These are phyloP conservation scores for Komagataella pseudopastoris DNA, from an alignment of 805 yeast genomes.

Conservation along the genomic window DNA sequence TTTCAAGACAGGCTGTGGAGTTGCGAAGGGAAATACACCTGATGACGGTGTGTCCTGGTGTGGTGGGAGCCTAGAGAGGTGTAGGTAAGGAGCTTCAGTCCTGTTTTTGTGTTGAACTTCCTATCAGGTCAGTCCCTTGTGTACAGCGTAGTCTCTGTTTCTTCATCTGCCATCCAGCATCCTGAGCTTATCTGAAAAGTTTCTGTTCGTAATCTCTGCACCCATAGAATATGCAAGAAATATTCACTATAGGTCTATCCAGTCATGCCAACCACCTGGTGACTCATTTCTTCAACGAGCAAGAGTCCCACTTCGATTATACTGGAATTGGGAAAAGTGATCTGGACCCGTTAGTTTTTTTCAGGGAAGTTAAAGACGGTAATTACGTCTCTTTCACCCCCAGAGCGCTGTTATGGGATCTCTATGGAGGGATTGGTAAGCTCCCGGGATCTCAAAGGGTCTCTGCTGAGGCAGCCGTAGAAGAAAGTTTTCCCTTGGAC, in stretches of 20 bases:
- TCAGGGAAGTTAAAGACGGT: constrained; percentile 26
- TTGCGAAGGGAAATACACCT: neutral
- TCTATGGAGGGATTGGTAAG: constrained; percentile 64
- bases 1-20: neutral
- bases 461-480: constrained; percentile 6
- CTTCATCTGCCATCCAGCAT: neutral
- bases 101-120: no score
- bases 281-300: constrained; percentile 72
- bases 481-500: constrained; percentile 5
- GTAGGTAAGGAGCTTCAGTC: no score
- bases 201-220: neutral
- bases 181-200: neutral
- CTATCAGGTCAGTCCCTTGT: no score
- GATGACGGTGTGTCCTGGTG: no score
- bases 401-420: constrained; percentile 71
- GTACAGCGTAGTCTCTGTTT: no score
- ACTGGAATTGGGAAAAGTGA: constrained; percentile 11
- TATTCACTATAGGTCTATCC: constrained; percentile 60
- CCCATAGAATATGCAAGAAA: constrained; percentile 43
- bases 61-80: no score
- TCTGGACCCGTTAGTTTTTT: constrained; percentile 32
- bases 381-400: constrained; percentile 62
- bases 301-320: constrained; percentile 55
- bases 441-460: constrained; percentile 40
- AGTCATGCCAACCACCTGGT: constrained; percentile 63